Conservation (phyloP, 192 early-diverging fungal genomes). For the Tieghemiomyces parasiticus region DNA sequence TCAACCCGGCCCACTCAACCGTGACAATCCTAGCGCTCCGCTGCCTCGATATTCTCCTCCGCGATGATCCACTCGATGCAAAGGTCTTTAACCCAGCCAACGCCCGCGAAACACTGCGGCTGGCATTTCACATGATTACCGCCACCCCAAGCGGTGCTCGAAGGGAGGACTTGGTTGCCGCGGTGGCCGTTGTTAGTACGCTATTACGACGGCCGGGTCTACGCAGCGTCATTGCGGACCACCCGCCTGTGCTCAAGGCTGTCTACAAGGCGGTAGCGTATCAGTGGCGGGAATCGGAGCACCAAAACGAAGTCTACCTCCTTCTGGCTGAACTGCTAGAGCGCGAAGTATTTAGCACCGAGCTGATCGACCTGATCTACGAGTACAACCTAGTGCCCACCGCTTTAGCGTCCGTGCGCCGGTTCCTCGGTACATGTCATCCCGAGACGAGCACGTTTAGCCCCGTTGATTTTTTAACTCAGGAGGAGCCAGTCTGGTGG, state of each 20-base stretch:
- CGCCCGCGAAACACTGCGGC: neutral
- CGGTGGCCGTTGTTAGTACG: neutral
- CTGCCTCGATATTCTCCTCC: neutral
- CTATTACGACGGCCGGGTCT: neutral
- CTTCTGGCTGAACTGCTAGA: neutral
- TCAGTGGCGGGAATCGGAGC: neutral
- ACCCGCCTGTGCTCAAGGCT: neutral
- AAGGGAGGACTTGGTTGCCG: neutral
- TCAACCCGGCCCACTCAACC: neutral
- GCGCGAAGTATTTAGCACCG: neutral
- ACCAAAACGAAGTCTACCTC: neutral
- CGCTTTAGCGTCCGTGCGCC: neutral
- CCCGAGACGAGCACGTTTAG: too few species aligned
- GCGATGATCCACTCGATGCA: neutral
- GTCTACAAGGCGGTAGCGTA: neutral
- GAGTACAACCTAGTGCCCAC: neutral
- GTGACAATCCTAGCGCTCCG: neutral
- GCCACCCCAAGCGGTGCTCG: neutral
- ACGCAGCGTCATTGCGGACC: neutral
- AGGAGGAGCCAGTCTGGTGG: too few species aligned
- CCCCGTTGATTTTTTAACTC: too few species aligned
- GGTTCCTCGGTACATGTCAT: too few species aligned
- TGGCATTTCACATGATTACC: neutral
- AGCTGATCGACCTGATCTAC: neutral
- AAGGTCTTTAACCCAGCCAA: constrained; percentile 4